Conservation (phyloP, 2,329 filamentous ascomycete genomes). For the Ascomycota sp. region DNA sequence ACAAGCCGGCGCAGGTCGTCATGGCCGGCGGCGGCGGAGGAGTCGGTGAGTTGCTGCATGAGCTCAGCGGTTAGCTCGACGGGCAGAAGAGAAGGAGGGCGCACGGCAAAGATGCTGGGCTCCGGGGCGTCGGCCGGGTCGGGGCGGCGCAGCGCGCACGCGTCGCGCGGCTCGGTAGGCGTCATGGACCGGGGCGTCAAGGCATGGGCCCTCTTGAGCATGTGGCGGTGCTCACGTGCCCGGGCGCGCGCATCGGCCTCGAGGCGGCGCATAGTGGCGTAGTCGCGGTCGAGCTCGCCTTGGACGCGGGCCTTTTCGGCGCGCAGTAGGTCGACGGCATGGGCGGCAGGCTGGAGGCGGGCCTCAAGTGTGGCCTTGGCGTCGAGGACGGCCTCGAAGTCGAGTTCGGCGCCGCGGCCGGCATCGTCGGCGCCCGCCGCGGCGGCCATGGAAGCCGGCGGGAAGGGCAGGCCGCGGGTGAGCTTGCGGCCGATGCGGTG, state of each 20-base stretch:
- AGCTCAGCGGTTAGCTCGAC: too few species aligned
- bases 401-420: constrained; percentile 36
- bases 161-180: constrained; percentile 1
- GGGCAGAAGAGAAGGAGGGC: neutral
- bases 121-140: too few species aligned
- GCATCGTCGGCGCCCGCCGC: constrained; percentile 9
- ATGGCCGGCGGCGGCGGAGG: constrained; percentile 7
- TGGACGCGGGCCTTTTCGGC: constrained; percentile 37
- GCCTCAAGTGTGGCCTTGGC: constrained; percentile 34
- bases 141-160: neutral
- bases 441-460: constrained; percentile 22
- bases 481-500: constrained; percentile 37
- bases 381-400: constrained; percentile 44
- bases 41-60: neutral
- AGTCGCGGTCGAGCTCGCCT: constrained; percentile 32
- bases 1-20: constrained; percentile 23
- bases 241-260: constrained; percentile 36
- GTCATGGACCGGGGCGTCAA: constrained; percentile 20
- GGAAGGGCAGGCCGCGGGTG: constrained; percentile 42
- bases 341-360: constrained; percentile 39
- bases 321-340: constrained; percentile 39
- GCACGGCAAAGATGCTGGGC: constrained; percentile 5
- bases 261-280: constrained; percentile 26
- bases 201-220: constrained; percentile 26
- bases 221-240: constrained; percentile 27